Base-by-base conservation (phyloP, 305 asterid genomes). In the Ilex paraguariensis region DNA sequence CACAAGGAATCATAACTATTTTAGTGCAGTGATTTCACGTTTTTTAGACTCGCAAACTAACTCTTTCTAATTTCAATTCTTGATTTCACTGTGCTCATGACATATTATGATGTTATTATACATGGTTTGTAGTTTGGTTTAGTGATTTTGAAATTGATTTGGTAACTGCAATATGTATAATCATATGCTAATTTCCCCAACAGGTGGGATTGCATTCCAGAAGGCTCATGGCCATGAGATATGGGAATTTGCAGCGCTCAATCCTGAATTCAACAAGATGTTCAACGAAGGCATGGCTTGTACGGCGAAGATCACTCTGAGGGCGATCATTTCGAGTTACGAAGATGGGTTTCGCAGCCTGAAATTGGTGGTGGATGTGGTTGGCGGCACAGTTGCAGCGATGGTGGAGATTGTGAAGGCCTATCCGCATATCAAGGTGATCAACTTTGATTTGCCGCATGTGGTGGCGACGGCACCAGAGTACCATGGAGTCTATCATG, bases 371-470 rank as follows among this genome's bases (percentile, higher is more conserved):
- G 67, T 63, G 44, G 67, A 63, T 36, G 67, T 63, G 0, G 67
- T 59, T 3, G 67, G 67, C 28, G 60, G 60, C 1, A 33, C 33
- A 5, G 67, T 59, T 0, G 15, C 17, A 16, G 8, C 59, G 2
- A 50, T 63, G 31, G 58, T 52, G 6, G 59, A 36, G 12, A 52
- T 63, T n/a, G 67, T 63, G 3, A 36, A 53, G 53, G 57, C 45
- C 4, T 53, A 50, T 63, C 59, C 59, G 15, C 59, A 54, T 36
- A 53, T 68, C 2, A 59, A 31, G 4, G 73, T 67, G 45, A n/a
- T n/a, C n/a, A n/a, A n/a, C n/a, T n/a, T n/a, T n/a, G n/a, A n/a
- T 62, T 40, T 68, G 45, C 73, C 68, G 17, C 73, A 68, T 56
- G 73, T 68, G 56, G 50, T 69, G 10, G 61, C 64, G 21, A 49